Conservation (phyloP, 257 asterid species). For the Plantago major region DNA sequence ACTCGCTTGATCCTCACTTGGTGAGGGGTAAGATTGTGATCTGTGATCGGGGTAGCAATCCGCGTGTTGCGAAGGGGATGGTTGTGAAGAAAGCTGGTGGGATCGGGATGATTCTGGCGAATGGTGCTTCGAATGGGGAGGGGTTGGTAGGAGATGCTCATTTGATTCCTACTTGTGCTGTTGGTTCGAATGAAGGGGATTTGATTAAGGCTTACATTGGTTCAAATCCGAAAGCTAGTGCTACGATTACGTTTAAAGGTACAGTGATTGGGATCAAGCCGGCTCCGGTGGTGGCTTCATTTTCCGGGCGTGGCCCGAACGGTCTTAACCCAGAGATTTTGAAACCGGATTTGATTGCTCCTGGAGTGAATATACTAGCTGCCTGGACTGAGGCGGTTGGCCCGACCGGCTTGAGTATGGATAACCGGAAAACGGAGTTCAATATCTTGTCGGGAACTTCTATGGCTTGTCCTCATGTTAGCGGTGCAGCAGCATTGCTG, state of each 20-base stretch:
- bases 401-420: conserved; percentile 79
- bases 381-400: conserved; percentile 95
- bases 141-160: conserved; percentile 95
- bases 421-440: conserved; percentile 69
- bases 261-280: conserved; percentile 80
- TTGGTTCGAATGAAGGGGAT: conserved; percentile 75
- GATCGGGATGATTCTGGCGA: conserved; percentile 86
- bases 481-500: conserved; percentile 96
- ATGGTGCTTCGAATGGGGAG: conserved; percentile 84
- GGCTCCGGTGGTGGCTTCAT: conserved; percentile 93
- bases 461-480: conserved; percentile 96
- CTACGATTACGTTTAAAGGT: conserved; percentile 64
- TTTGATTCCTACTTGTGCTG: conserved; percentile 73
- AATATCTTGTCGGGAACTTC: conserved; percentile 90
- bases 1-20: conserved; percentile 58
- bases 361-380: conserved; percentile 89
- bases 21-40: conserved; percentile 79
- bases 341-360: conserved; percentile 88
- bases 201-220: conserved; percentile 55
- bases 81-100: conserved; percentile 91
- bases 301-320: conserved; percentile 86
- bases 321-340: conserved; percentile 84
- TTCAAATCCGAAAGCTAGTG: conserved; percentile 41
- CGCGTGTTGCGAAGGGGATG: conserved; percentile 86
- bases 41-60: conserved; percentile 93